Evolutionary conservation across 1,284 basidiomycete genomes (phyloP).

Genomic region (Apiotrichum sp.): DNA sequence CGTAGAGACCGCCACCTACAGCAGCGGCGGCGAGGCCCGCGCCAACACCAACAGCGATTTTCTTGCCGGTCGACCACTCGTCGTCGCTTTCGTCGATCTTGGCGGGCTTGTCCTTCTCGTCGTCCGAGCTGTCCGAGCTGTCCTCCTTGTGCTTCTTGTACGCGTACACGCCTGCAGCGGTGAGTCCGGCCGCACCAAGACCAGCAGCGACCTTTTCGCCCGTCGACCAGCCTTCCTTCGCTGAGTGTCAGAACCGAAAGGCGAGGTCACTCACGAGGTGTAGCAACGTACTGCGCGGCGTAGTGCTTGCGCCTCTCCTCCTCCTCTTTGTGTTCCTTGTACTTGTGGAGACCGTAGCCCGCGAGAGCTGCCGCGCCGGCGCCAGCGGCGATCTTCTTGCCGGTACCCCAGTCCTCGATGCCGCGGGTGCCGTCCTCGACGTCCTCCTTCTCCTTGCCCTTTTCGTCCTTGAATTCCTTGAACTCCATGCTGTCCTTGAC

Average conservation of each 20-base stretch:
- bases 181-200: not conserved
- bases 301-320: not conserved
- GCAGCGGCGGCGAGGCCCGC: too few species aligned
- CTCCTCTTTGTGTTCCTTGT: conserved; percentile 5
- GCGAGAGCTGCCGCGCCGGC: not conserved
- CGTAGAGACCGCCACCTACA: too few species aligned
- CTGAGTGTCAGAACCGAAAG: not conserved
- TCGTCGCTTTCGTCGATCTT: too few species aligned
- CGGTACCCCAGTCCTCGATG: conserved; percentile 6
- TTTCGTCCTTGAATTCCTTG: not conserved
- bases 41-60: too few species aligned
- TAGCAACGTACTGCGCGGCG: not conserved
- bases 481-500: too few species aligned
- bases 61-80: too few species aligned
- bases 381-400: conserved; percentile 4
- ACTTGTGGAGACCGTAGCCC: conserved; percentile 3
- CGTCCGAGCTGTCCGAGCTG: not conserved
- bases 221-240: conserved; percentile 8
- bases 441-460: not conserved
- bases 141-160: not conserved
- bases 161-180: not conserved
- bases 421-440: conserved; percentile 4
- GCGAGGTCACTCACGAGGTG: too few species aligned
- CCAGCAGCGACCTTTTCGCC: conserved; percentile 5
- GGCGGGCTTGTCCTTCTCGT: too few species aligned